Evolutionary conservation across 2,329 filamentous ascomycete genomes (phyloP).

Genomic region (Aspergillus alliaceus): DNA sequence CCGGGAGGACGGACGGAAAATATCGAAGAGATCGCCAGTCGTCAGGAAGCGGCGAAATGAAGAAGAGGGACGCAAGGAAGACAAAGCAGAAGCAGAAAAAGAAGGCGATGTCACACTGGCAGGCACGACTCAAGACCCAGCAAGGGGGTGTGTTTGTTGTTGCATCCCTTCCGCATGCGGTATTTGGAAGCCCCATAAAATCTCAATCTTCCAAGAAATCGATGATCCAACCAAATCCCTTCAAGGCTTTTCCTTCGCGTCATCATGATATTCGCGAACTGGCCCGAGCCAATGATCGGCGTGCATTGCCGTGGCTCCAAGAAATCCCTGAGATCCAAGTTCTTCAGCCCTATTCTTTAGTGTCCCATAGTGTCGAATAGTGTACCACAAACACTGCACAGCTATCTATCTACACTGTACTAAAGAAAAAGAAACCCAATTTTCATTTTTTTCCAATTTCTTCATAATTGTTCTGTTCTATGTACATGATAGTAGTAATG

Average conservation of each 20-base stretch:
- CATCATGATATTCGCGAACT: constrained; percentile 1
- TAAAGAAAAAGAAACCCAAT: constrained; percentile 3
- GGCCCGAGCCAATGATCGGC: neutral
- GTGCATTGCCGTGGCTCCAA: neutral
- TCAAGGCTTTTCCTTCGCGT: constrained; percentile 1
- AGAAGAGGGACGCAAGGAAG: neutral
- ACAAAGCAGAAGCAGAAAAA: neutral
- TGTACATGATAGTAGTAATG: constrained; percentile 1
- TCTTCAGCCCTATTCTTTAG: constrained; percentile 2
- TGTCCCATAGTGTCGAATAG: neutral
- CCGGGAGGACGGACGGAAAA: neutral
- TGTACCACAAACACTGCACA: neutral
- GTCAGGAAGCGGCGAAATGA: neutral
- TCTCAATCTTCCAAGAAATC: neutral
- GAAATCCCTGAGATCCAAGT: neutral
- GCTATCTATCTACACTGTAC: too few species aligned
- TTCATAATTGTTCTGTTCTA: neutral
- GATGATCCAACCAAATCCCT: neutral
- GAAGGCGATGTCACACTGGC: too few species aligned
- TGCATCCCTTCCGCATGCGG: neutral
- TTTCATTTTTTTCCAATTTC: neutral
- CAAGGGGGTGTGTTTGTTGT: neutral
- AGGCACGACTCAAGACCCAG: constrained; percentile 1
- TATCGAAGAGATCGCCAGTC: neutral
- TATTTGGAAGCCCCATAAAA: neutral